A percentile compares a stretch with the other conserved stretches of the same genome.
phyloP scores from a whole-genome alignment of 169 alveolate species.

The Eimeria necatrix region DNA sequence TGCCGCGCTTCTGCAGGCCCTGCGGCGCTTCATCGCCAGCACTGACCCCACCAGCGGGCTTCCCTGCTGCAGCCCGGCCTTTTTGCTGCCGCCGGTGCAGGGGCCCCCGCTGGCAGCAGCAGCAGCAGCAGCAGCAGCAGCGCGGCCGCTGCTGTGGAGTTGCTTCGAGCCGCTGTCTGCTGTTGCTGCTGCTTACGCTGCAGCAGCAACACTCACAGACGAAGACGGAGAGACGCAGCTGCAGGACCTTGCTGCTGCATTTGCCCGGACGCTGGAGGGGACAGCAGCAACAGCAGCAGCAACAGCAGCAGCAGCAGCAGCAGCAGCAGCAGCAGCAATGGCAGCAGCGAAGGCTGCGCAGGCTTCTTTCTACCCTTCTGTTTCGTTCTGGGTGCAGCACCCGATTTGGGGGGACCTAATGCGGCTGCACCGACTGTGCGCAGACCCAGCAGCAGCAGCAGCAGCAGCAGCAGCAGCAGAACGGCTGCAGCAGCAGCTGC shows the following conservation, averaged over 20 bases:
- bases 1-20: conserved; percentile 3
- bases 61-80: conserved; percentile 19
- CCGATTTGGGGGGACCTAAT: not conserved
- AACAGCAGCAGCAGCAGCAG: conserved; percentile 1
- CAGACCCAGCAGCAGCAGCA: not conserved
- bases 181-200: conserved; percentile 46
- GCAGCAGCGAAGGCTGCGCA: conserved; percentile 25
- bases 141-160: conserved; percentile 20
- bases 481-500: conserved; percentile 30
- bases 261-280: not conserved
- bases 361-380: not conserved
- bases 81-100: not conserved
- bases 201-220: conserved; percentile 38
- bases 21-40: conserved; percentile 1
- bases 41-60: conserved; percentile 6
- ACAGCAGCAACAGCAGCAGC: not conserved
- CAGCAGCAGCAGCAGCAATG: too few species aligned
- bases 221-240: conserved; percentile 43
- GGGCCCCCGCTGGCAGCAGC: not conserved
- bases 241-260: conserved; percentile 16
- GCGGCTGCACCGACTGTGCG: not conserved
- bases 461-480: conserved; percentile 17
- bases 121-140: conserved; percentile 16
- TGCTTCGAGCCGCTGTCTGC: conserved; percentile 28
- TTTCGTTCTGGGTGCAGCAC: conserved; percentile 34